Conservation (phyloP, 2,329 filamentous ascomycete genomes). For the Fusarium sp. region DNA sequence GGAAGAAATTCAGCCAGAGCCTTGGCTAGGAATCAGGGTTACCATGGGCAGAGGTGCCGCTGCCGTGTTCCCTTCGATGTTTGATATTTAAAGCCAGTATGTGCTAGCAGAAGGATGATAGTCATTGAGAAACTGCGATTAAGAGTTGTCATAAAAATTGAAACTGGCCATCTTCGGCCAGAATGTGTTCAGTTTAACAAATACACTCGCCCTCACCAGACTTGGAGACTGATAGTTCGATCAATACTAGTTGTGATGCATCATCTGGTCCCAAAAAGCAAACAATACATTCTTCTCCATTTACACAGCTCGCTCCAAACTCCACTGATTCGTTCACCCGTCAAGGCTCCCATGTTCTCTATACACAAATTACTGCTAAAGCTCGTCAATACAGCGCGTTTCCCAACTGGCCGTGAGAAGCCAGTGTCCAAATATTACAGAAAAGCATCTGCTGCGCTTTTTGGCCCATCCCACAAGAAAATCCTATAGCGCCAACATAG, state of each 20-base stretch:
- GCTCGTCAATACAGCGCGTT: not conserved
- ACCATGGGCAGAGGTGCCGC: no score
- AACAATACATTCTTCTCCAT: conserved; percentile 17
- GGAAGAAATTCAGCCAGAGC: no score
- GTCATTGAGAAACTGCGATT: no score
- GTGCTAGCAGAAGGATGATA: no score
- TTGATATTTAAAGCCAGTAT: no score
- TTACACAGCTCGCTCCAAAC: conserved; percentile 28
- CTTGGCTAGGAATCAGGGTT: no score
- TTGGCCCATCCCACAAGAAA: conserved; percentile 30
- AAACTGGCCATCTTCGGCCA: no score
- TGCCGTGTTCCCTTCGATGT: no score
- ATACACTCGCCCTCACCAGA: not conserved
- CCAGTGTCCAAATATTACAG: conserved; percentile 48
- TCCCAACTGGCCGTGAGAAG: conserved; percentile 40
- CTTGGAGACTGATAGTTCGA: not conserved
- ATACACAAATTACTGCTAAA: conserved; percentile 15
- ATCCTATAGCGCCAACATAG: conserved; percentile 35
- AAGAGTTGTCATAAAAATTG: no score
- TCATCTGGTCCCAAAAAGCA: conserved; percentile 1
- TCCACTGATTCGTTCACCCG: conserved; percentile 25
- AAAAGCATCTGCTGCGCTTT: conserved; percentile 40
- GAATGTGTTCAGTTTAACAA: no score
- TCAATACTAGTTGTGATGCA: not conserved
- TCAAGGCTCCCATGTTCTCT: conserved; percentile 25